A percentile compares a stretch with the other conserved stretches of the same genome.
These are phyloP conservation scores for Aspergillus nidulans DNA, from an alignment of 495 filamentous ascomycete species.

Conservation along the genomic window DNA sequence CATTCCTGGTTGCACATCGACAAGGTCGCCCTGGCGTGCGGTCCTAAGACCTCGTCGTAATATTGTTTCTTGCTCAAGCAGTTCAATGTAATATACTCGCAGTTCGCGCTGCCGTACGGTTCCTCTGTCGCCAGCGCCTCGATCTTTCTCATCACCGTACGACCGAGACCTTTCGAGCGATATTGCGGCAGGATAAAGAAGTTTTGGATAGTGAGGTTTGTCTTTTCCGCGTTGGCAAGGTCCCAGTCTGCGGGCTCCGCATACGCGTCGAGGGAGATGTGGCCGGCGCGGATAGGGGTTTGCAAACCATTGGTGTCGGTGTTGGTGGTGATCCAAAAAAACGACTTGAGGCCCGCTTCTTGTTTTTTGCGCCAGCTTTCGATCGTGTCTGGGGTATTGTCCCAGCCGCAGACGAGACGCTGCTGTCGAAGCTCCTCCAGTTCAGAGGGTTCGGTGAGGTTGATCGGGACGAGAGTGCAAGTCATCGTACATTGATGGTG, in stretches of 20 bases:
- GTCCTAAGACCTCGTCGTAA: conserved; percentile 21
- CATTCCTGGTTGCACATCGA: conserved; percentile 27
- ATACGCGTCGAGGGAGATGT: conserved; percentile 27
- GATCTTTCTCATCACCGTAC: conserved; percentile 15
- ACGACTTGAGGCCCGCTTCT: conserved; percentile 18
- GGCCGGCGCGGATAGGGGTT: conserved; percentile 16
- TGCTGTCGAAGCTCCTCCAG: conserved; percentile 22
- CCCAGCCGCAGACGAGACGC: conserved; percentile 25
- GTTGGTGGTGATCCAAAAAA: conserved; percentile 19
- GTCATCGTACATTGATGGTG: not conserved
- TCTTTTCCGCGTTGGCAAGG: conserved; percentile 16
- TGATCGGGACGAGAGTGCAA: conserved; percentile 21
- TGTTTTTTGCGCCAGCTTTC: conserved; percentile 16
- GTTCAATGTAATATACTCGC: conserved; percentile 22
- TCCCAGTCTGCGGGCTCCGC: conserved; percentile 15
- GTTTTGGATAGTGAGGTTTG: conserved; percentile 18
- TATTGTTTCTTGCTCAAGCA: conserved; percentile 25
- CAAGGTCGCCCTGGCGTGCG: conserved; percentile 12
- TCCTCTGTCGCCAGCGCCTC: conserved; percentile 17
- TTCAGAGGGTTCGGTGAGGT: conserved; percentile 16
- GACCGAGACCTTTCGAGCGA: conserved; percentile 17
- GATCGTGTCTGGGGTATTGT: conserved; percentile 12
- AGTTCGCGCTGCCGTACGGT: conserved; percentile 19
- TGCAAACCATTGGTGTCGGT: not conserved
- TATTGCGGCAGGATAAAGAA: conserved; percentile 25